Percentiles rank a stretch among this genome's conserved stretches.
Evolutionary conservation across 345 rosid genomes (phyloP).

Genomic region (Brassica incana): DNA sequence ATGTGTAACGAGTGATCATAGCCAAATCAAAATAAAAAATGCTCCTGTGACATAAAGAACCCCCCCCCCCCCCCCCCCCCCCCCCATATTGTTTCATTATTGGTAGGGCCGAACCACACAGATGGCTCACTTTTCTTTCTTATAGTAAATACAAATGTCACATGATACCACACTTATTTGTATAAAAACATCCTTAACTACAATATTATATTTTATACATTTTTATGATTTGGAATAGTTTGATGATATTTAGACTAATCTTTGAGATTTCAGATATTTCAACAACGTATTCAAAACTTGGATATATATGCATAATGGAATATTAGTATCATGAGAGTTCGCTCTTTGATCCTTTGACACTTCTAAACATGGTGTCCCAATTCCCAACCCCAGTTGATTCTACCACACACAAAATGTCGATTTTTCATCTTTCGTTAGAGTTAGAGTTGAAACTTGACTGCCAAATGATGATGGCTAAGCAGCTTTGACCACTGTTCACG

Average conservation of each 20-base stretch:
- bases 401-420: not conserved
- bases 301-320: not conserved
- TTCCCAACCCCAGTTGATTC: not conserved
- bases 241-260: not conserved
- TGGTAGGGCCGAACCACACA: conserved; percentile 26
- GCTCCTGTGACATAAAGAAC: not conserved
- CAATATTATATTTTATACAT: not conserved
- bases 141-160: conserved; percentile 25
- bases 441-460: not conserved
- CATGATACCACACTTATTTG: conserved; percentile 22
- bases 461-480: not conserved
- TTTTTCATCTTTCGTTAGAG: not conserved
- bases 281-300: conserved; percentile 12
- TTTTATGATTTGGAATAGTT: not conserved
- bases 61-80: too few relatives aligned
- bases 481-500: not conserved
- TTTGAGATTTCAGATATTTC: not conserved
- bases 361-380: not conserved
- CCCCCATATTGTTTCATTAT: not conserved
- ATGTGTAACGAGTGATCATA: not conserved
- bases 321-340: not conserved
- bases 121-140: conserved; percentile 32
- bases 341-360: not conserved
- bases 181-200: conserved; percentile 5
- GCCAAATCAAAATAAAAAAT: not conserved